Evolutionary conservation across 1,284 basidiomycete species (phyloP), one percentile per base, ranked within the genome.

Genomic region (Lignosus rhinocerotis): DNA sequence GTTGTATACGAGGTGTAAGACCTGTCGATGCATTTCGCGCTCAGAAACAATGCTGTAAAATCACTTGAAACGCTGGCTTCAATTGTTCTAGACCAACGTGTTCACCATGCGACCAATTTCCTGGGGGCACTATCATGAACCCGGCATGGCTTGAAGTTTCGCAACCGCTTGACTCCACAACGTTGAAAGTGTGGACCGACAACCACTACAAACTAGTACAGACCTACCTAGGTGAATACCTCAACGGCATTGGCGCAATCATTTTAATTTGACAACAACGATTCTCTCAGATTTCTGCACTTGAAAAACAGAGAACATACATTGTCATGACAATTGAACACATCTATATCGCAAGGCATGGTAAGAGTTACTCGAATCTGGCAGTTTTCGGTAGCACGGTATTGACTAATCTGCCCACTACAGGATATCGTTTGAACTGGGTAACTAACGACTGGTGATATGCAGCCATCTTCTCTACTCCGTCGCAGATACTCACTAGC

Each of bases 341-440:
- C 19, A 85, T 95, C 56, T 93, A 90, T 73, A 87, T 94, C 59
- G 85, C 84, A 25, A 81, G 92, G 60, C 92, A 95, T 73, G 91
- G 90, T 89, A 67, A 69, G 75, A n/a, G 14, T 9, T 39, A 12
- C 14, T n/a, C 36, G 36, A n/a, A 30, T 14, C 12, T 39, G 10
- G 45, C 21, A 43, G 16, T 38, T 2, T 38, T 17, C 14, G 16
- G 1, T 11, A 43, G 17, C 41, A 17, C 19, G 41, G 19, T 10
- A 17, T 5, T 19, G n/a, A 21, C 41, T 17, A 21, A 43, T 43
- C 10, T 21, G 10, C n/a, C 19, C 17, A 10, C 2, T 1, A 6
- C 21, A 92, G 90, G 91, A 43, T 92, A 86, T 67, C 79, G 90
- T 66, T 69, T 86, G 61, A 92, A 87, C 72, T 93, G 89, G 89